Conservation (phyloP, 1,284 basidiomycete genomes). For the Limonomyces culmigenus region DNA sequence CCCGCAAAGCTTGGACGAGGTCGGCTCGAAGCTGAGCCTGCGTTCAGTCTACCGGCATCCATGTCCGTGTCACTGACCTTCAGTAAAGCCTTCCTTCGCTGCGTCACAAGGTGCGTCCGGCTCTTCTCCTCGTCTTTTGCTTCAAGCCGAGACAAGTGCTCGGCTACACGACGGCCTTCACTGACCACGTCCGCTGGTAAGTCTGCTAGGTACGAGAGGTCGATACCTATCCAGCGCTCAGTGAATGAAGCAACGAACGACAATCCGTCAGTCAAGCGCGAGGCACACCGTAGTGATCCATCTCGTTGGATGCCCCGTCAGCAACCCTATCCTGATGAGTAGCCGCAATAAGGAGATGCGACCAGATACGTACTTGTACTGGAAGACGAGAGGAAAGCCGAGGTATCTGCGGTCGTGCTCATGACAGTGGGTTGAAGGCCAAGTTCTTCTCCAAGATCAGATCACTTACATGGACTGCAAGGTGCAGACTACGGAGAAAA, state of each 20-base stretch:
- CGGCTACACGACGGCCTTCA: slow-evolving; percentile 46
- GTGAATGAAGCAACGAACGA: neutral
- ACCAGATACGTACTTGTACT: slow-evolving; percentile 45
- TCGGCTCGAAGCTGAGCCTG: slow-evolving; percentile 42
- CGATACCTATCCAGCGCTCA: slow-evolving; percentile 38
- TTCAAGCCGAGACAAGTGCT: slow-evolving; percentile 41
- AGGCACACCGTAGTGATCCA: slow-evolving; percentile 45
- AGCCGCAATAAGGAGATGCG: neutral
- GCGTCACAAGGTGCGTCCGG: slow-evolving; percentile 36
- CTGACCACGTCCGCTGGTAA: slow-evolving; percentile 51
- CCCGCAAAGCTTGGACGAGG: slow-evolving; percentile 46
- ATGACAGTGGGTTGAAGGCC: slow-evolving; percentile 18
- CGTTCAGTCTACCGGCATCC: neutral
- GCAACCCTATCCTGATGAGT: slow-evolving; percentile 29
- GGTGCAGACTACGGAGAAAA: slow-evolving; percentile 49
- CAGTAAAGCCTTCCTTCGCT: slow-evolving; percentile 50
- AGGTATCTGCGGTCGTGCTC: slow-evolving; percentile 26
- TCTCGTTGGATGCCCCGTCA: slow-evolving; percentile 41
- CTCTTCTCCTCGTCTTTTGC: slow-evolving; percentile 39
- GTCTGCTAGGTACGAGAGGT: slow-evolving; percentile 71
- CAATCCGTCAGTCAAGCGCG: neutral
- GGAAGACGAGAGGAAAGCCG: slow-evolving; percentile 56
- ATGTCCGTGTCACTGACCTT: slow-evolving; percentile 23
- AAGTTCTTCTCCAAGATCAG: slow-evolving; percentile 3
- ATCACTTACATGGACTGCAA: slow-evolving; percentile 54